phyloP scores from a whole-genome alignment of 2,329 filamentous ascomycete species.

The Teratosphaeriaceae sp. region DNA sequence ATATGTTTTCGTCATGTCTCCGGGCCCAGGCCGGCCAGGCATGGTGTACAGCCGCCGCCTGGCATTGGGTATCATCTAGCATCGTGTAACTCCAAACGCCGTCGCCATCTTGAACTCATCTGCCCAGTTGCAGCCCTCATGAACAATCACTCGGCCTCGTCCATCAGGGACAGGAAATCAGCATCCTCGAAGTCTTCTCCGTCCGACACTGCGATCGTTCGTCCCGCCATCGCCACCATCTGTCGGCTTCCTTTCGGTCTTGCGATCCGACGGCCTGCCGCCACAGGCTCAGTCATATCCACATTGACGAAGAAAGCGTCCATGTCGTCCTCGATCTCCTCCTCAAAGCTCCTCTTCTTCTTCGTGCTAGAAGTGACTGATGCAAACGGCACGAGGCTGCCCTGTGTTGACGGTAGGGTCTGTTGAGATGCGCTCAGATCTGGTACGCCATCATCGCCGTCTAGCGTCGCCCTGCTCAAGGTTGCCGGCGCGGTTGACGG shows the following conservation, averaged over 20 bases:
- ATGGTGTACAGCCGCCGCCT: too few species aligned
- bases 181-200: constrained; percentile 14
- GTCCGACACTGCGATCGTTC: constrained; percentile 32
- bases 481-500: constrained; percentile 20
- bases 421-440: constrained; percentile 29
- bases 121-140: too few species aligned
- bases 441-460: constrained; percentile 21
- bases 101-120: too few species aligned
- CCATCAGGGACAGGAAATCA: constrained; percentile 17
- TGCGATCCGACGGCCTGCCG: constrained; percentile 14
- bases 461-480: constrained; percentile 3
- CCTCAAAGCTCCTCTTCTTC: constrained; percentile 29
- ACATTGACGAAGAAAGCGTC: constrained; percentile 27
- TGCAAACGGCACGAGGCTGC: constrained; percentile 26
- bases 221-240: constrained; percentile 29
- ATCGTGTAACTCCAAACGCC: too few species aligned
- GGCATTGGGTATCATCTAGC: too few species aligned
- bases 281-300: constrained; percentile 9
- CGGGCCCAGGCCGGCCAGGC: too few species aligned
- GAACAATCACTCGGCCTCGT: constrained; percentile 12
- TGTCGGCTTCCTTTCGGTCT: constrained; percentile 26
- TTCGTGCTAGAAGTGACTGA: constrained; percentile 1
- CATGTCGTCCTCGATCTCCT: constrained; percentile 31
- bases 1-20: too few species aligned
- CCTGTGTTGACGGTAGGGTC: constrained; percentile 34